Evolutionary conservation across 2,329 filamentous ascomycete species (phyloP), one percentile per base, ranked within the genome.

Genomic region (Dactylellina parvicollis): DNA sequence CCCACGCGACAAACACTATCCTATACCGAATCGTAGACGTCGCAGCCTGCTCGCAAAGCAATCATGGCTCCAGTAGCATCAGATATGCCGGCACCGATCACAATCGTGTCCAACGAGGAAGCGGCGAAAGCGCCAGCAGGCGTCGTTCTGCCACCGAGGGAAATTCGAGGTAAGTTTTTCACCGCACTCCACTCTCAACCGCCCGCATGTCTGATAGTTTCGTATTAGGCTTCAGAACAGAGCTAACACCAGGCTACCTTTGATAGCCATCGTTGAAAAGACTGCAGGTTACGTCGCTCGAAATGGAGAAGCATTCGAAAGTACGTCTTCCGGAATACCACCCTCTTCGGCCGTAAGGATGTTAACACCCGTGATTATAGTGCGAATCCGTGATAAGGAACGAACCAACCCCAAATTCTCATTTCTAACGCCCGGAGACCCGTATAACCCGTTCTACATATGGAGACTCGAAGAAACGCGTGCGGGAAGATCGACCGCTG

Each of bases 391-490:
- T 78, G 88, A 93, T 76, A 96, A 95, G 82, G 90, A 96, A 80
- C 86, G 87, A 77, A 85, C 85, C 76, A 95, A 96, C 79, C 87
- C 91, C n/a, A 96, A 96, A 79, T 95, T 98, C 81, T 92, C 90
- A 78, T 99, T 98, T 81, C 83, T 99, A 28, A 89, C 87, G 78
- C 84, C 86, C 14, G 85, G 87, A 77, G 94, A 99, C 81, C 86
- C 92, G 1, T 99, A 97, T 82, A 87, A 92, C 75, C 84, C 89
- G 7, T 99, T 91, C 82, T 99, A 97, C 80, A 83, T 88, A 82
- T 99, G 95, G 95, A 89, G 94, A 76, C 85, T 97, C 28, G 86
- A 86, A 73, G 94, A 98, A 82, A 90, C 97, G 80, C 89, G 86
- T 78, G 89, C 89, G 57, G 95, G 95, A 4, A 87, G 93, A 77